phyloP scores from a whole-genome alignment of 345 rosid genomes.

The Populus euphratica region DNA sequence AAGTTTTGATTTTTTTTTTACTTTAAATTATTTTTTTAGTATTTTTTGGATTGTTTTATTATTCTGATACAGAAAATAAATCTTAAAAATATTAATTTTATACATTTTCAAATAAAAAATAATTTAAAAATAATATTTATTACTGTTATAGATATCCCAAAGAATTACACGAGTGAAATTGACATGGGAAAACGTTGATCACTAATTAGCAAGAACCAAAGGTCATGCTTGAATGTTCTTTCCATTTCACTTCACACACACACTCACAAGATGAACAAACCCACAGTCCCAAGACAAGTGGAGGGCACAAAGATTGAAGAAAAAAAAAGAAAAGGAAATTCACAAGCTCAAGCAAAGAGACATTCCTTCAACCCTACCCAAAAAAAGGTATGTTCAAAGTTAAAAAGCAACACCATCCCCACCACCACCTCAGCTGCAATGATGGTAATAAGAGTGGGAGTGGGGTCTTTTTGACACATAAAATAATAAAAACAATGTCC shows the following conservation, averaged over 20 bases:
- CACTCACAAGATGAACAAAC: not conserved
- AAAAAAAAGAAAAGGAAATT: slow-evolving; percentile 13
- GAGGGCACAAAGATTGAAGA: slow-evolving; percentile 21
- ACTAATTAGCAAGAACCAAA: not conserved
- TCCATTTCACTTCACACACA: not conserved
- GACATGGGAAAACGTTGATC: not conserved
- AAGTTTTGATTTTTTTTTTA: too few relatives aligned
- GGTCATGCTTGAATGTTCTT: not conserved
- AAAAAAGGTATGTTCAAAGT: slow-evolving; percentile 15
- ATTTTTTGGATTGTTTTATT: too few relatives aligned
- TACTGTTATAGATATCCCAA: too few relatives aligned
- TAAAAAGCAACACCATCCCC: slow-evolving; percentile 31
- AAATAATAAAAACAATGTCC: not conserved
- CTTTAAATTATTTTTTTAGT: too few relatives aligned
- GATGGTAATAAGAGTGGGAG: slow-evolving; percentile 35
- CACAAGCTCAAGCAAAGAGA: slow-evolving; percentile 31
- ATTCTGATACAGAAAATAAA: too few relatives aligned
- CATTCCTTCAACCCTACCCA: slow-evolving; percentile 39
- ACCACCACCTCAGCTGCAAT: slow-evolving; percentile 48
- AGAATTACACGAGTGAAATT: not conserved
- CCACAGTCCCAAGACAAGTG: slow-evolving; percentile 18
- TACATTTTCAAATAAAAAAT: too few relatives aligned
- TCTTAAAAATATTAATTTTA: too few relatives aligned
- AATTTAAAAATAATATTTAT: too few relatives aligned
- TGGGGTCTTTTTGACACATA: slow-evolving; percentile 4